phyloP scores from a whole-genome alignment of 192 early-diverging fungal species.

The Coemansia aciculifera region DNA sequence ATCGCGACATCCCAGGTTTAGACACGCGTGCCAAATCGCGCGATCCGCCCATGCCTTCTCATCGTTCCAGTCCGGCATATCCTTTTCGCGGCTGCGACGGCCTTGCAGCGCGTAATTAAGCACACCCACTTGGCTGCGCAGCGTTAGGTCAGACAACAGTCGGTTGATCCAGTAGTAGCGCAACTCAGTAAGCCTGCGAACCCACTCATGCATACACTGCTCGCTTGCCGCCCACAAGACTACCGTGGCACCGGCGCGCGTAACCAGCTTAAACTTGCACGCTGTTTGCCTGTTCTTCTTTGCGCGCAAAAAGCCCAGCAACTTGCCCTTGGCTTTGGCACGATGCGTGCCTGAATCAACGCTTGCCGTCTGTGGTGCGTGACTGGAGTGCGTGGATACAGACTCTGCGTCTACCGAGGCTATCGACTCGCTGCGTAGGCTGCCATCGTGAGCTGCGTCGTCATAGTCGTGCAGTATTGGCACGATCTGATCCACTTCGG shows the following conservation, averaged over 20 bases:
- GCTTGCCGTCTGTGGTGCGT: not conserved
- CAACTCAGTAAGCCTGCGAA: constrained; percentile 36
- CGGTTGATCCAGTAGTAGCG: constrained; percentile 50
- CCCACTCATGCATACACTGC: constrained; percentile 49
- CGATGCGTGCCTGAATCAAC: not conserved
- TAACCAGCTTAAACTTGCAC: constrained; percentile 43
- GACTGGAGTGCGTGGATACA: not conserved
- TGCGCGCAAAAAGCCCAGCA: constrained; percentile 30
- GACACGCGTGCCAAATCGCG: constrained; percentile 49
- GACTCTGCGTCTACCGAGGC: constrained; percentile 14
- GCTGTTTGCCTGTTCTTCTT: constrained; percentile 24
- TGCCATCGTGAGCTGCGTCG: not conserved
- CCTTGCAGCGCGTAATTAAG: constrained; percentile 47
- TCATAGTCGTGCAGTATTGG: constrained; percentile 19
- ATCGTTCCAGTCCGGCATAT: constrained; percentile 36
- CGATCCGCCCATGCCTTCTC: constrained; percentile 48
- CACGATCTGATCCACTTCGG: constrained; percentile 41
- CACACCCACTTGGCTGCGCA: constrained; percentile 34
- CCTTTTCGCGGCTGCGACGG: constrained; percentile 25
- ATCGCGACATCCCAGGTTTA: constrained; percentile 49
- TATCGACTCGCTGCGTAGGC: not conserved
- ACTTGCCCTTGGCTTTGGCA: constrained; percentile 15
- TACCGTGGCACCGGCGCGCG: constrained; percentile 30
- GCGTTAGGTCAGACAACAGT: constrained; percentile 29
- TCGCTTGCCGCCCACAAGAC: constrained; percentile 43